These are phyloP conservation scores for Gracilaria caudata DNA, from an alignment of 23 red algal species.

Conservation along the genomic window DNA sequence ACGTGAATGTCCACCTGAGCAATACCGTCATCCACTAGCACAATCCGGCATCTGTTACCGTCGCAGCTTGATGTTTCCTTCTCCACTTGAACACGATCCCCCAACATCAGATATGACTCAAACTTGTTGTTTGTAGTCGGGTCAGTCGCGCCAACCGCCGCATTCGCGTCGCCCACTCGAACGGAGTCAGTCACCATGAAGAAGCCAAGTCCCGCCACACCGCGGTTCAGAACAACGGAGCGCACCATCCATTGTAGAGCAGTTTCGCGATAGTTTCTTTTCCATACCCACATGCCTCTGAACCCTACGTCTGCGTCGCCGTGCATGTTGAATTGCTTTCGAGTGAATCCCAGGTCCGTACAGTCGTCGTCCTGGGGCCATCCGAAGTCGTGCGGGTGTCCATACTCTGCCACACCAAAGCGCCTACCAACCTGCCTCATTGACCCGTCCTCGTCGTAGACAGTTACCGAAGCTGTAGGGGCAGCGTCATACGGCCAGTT, in stretches of 20 bases:
- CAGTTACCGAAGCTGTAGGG: not conserved
- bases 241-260: constrained; percentile 16
- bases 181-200: constrained; percentile 45
- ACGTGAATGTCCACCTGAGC: constrained; percentile 23
- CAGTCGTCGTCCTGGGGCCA: constrained; percentile 27
- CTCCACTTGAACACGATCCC: constrained; percentile 23
- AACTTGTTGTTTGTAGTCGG: constrained; percentile 1
- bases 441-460: not conserved
- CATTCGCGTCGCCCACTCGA: too few relatives aligned
- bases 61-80: constrained; percentile 8
- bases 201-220: not conserved
- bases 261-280: constrained; percentile 28
- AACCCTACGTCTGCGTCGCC: constrained; percentile 37
- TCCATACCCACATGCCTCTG: constrained; percentile 48
- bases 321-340: constrained; percentile 41
- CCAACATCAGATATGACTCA: constrained; percentile 52
- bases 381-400: constrained; percentile 18
- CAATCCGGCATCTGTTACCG: constrained; percentile 11
- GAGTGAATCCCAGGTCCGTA: not conserved
- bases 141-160: not conserved
- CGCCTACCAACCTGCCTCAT: not conserved
- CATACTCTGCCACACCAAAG: not conserved
- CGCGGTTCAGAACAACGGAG: constrained; percentile 9
- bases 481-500: constrained; percentile 29
- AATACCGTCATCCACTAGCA: constrained; percentile 21